Percentiles rank a stretch among this genome's conserved stretches.
phyloP scores from a whole-genome alignment of 371 early-diverging fungal genomes.

The Haplosporangium sp. region DNA sequence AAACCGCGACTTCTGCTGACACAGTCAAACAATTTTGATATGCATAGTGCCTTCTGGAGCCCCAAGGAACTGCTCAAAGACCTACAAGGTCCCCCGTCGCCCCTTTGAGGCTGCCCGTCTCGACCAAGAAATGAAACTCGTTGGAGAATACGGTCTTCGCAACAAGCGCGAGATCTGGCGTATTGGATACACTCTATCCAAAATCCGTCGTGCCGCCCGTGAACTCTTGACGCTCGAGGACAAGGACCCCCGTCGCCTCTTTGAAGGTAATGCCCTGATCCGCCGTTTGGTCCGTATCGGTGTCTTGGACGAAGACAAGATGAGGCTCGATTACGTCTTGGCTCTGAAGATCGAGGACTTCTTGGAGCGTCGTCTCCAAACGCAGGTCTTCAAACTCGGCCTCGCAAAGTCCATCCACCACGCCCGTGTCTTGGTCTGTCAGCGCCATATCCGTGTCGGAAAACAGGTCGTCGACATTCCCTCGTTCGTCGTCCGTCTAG shows the following conservation, averaged over 20 bases:
- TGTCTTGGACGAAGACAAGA: slow-evolving; percentile 97
- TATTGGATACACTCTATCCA: slow-evolving; percentile 96
- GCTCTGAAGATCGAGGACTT: slow-evolving; percentile 98
- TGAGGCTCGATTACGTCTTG: slow-evolving; percentile 99
- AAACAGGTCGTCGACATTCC: slow-evolving; percentile 99
- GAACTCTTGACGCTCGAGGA: slow-evolving; percentile 98
- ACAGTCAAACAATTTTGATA: too few relatives aligned
- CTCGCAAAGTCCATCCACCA: slow-evolving; percentile 99
- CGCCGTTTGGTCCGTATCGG: slow-evolving; percentile 98
- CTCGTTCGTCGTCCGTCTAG: slow-evolving; percentile 91
- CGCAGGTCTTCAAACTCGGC: slow-evolving; percentile 99
- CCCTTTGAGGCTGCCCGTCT: slow-evolving; percentile 99
- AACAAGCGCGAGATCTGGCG: slow-evolving; percentile 99
- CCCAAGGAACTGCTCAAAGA: slow-evolving; percentile 81
- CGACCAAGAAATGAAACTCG: slow-evolving; percentile 98
- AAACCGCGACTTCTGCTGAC: too few relatives aligned
- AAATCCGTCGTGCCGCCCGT: slow-evolving; percentile 99
- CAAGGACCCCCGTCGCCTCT: slow-evolving; percentile 97
- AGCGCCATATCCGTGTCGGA: slow-evolving; percentile 99
- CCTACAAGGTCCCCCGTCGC: slow-evolving; percentile 98
- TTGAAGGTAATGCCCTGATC: slow-evolving; percentile 99
- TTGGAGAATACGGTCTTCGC: slow-evolving; percentile 98
- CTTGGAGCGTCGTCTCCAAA: slow-evolving; percentile 99
- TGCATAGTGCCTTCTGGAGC: slow-evolving; percentile 64
- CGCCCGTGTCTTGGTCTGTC: slow-evolving; percentile 99